Percentiles rank a stretch among this genome's conserved stretches.
These are phyloP conservation scores for Lumnitzera racemosa DNA, from an alignment of 345 rosid species.

Conservation along the genomic window DNA sequence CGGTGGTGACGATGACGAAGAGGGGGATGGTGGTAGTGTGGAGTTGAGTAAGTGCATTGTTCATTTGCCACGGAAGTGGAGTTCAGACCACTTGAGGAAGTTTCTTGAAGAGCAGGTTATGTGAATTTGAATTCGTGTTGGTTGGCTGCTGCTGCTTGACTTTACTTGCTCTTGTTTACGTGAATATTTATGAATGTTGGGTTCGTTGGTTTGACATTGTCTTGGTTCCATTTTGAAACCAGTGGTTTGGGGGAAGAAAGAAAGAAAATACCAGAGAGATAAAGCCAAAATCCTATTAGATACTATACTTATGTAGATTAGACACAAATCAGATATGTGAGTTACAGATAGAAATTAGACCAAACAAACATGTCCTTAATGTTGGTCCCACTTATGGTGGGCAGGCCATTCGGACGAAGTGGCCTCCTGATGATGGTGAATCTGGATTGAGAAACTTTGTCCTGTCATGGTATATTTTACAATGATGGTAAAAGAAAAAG, in stretches of 20 bases:
- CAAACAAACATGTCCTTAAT: too few species aligned
- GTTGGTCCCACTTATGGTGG: too few species aligned
- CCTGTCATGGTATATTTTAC: too few species aligned
- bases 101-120: constrained; percentile 60
- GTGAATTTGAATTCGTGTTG: not conserved
- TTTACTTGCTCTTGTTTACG: not conserved
- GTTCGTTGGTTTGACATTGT: not conserved
- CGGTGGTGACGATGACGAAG: constrained; percentile 24
- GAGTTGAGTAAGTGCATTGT: constrained; percentile 67
- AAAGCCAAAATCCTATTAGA: too few species aligned
- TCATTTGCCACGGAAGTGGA: constrained; percentile 74
- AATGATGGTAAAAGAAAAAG: too few species aligned
- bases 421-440: too few species aligned
- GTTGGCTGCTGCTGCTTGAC: not conserved
- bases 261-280: too few species aligned
- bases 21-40: constrained; percentile 31
- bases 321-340: not conserved
- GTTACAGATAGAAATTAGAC: not conserved
- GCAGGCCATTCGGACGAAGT: too few species aligned
- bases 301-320: too few species aligned
- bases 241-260: too few species aligned
- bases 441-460: too few species aligned
- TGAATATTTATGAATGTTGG: not conserved
- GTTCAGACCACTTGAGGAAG: constrained; percentile 43
- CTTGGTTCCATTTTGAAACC: too few species aligned